A percentile compares a stretch with the other conserved stretches of the same genome.
Evolutionary conservation across 202 grass and related monocot genomes (phyloP).

Genomic region (Cymbopogon flexuosus): DNA sequence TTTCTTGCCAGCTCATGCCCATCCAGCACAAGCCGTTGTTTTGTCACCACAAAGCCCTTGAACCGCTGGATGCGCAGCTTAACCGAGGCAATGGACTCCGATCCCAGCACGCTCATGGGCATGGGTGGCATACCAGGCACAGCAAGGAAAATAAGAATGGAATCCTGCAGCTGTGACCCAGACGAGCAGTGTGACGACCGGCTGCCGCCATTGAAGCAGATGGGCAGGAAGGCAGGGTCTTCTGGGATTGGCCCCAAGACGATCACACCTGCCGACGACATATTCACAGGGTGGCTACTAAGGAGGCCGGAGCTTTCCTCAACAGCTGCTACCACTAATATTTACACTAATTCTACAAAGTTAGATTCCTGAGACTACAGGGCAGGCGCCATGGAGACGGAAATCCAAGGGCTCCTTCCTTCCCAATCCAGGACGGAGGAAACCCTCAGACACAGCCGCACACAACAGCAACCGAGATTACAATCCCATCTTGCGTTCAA

Average conservation of each 20-base stretch:
- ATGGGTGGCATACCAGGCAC: slow-evolving; percentile 41
- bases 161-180: slow-evolving; percentile 45
- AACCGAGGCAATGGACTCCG: slow-evolving; percentile 76
- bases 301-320: slow-evolving; percentile 33
- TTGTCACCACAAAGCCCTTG: slow-evolving; percentile 67
- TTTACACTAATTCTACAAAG: slow-evolving; percentile 40
- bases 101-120: slow-evolving; percentile 64
- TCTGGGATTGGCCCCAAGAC: background rate
- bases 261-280: slow-evolving; percentile 50
- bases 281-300: slow-evolving; percentile 33
- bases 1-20: slow-evolving; percentile 76
- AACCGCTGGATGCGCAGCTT: slow-evolving; percentile 73
- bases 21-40: slow-evolving; percentile 72
- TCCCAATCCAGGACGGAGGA: slow-evolving; percentile 34
- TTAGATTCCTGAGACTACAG: background rate
- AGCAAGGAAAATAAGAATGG: slow-evolving; percentile 41
- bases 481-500: slow-evolving; percentile 4
- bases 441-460: slow-evolving; percentile 26
- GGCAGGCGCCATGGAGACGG: slow-evolving; percentile 27
- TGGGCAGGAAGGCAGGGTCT: slow-evolving; percentile 30
- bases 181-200: slow-evolving; percentile 24
- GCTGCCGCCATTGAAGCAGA: slow-evolving; percentile 30
- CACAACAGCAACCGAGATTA: slow-evolving; percentile 24
- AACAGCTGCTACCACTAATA: slow-evolving; percentile 29
- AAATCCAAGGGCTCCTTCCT: slow-evolving; percentile 43